Evolutionary conservation across 768 basidiomycete species (phyloP).

Genomic region (Boletellus emodensis): DNA sequence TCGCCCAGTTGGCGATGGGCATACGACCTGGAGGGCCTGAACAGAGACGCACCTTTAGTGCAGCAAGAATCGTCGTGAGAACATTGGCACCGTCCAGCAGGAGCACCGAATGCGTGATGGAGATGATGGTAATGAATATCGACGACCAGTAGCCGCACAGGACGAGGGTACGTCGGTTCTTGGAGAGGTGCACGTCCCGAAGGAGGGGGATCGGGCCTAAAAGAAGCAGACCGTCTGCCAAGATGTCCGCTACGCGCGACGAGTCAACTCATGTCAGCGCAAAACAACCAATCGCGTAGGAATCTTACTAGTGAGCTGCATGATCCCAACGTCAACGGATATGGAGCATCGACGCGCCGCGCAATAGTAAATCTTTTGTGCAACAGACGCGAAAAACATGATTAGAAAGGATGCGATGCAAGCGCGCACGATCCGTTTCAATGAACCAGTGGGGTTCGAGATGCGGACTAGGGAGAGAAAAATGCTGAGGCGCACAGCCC

Average conservation of each 20-base stretch:
- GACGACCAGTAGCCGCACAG: slow-evolving; percentile 6
- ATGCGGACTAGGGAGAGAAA: slow-evolving; percentile 10
- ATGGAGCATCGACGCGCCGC: not conserved
- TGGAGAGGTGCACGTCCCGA: slow-evolving; percentile 1
- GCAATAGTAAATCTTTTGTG: slow-evolving; percentile 5
- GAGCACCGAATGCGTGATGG: slow-evolving; percentile 5
- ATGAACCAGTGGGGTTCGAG: not conserved
- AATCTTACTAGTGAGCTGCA: slow-evolving; percentile 7
- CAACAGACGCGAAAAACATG: not conserved
- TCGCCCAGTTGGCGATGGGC: not conserved
- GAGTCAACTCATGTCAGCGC: not conserved
- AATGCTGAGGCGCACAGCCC: slow-evolving; percentile 8
- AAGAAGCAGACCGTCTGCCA: not conserved
- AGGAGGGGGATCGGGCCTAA: slow-evolving; percentile 3
- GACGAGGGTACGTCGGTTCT: slow-evolving; percentile 6
- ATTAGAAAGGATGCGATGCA: not conserved
- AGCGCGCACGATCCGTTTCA: not conserved
- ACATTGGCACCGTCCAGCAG: not conserved
- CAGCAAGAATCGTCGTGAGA: not conserved
- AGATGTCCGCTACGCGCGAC: not conserved
- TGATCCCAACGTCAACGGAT: not conserved
- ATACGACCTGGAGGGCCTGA: not conserved
- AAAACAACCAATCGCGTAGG: not conserved
- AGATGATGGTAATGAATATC: slow-evolving; percentile 2
- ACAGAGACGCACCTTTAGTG: slow-evolving; percentile 3